Conservation (phyloP, 495 filamentous ascomycete species). For the Annulohypoxylon maeteangense region DNA sequence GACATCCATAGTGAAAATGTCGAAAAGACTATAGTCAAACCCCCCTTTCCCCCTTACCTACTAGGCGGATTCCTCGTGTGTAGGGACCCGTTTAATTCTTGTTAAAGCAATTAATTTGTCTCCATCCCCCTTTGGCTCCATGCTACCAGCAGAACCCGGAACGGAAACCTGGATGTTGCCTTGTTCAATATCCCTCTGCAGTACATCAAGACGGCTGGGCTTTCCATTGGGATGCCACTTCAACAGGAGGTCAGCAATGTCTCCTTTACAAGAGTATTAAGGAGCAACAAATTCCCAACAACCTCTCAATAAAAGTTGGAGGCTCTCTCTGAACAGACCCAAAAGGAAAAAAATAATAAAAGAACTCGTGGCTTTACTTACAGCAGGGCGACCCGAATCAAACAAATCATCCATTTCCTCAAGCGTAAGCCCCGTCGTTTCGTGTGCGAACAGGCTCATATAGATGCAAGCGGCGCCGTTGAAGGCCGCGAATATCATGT, state of each 20-base stretch:
- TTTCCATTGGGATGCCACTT: conserved; percentile 57
- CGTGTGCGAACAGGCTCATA: conserved; percentile 77
- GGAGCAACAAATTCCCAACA: too few species aligned
- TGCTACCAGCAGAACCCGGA: neutral
- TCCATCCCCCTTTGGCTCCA: neutral
- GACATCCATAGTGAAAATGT: neutral
- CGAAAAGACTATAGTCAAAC: neutral
- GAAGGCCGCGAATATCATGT: conserved; percentile 75
- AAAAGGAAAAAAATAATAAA: neutral
- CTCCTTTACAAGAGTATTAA: neutral
- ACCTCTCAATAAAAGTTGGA: too few species aligned
- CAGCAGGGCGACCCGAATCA: conserved; percentile 59
- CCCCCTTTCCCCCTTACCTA: neutral
- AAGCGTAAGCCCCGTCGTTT: conserved; percentile 82
- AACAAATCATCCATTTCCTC: conserved; percentile 75
- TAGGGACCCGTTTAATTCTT: neutral
- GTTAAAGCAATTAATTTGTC: neutral
- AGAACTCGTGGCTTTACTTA: neutral
- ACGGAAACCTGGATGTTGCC: conserved; percentile 48
- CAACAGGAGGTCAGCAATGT: neutral
- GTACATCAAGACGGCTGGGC: conserved; percentile 57
- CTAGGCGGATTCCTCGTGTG: neutral
- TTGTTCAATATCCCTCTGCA: conserved; percentile 63
- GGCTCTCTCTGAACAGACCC: too few species aligned
- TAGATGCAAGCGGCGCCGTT: conserved; percentile 75